phyloP scores from a whole-genome alignment of 1,139 yeast species.

The Candida neerlandica region DNA sequence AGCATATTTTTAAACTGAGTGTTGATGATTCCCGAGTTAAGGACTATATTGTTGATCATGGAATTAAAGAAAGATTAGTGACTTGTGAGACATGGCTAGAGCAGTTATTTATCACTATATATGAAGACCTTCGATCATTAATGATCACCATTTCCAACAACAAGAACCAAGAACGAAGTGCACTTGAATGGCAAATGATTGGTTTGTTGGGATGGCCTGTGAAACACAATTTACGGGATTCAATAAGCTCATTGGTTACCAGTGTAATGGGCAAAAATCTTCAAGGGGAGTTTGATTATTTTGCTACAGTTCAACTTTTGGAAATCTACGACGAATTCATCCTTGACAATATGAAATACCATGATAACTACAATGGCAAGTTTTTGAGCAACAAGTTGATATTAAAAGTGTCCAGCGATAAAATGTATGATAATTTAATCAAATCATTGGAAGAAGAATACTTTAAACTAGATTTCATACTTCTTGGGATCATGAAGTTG shows the following conservation, averaged over 20 bases:
- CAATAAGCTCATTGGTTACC: conserved; percentile 43
- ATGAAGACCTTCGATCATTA: conserved; percentile 40
- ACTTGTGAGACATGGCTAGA: conserved; percentile 44
- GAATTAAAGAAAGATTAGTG: conserved; percentile 12
- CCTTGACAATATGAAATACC: conserved; percentile 37
- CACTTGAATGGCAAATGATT: conserved; percentile 45
- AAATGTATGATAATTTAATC: conserved; percentile 27
- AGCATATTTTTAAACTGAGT: conserved; percentile 8
- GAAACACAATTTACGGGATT: conserved; percentile 41
- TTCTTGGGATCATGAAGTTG: conserved; percentile 36
- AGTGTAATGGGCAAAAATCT: conserved; percentile 37
- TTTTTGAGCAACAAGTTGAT: conserved; percentile 40
- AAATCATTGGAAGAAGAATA: conserved; percentile 30
- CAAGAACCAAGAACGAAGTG: conserved; percentile 39
- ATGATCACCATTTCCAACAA: conserved; percentile 29
- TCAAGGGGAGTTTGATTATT: conserved; percentile 43
- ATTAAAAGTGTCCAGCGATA: conserved; percentile 25
- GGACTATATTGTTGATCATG: conserved; percentile 25
- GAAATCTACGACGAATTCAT: conserved; percentile 46
- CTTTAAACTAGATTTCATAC: conserved; percentile 37
- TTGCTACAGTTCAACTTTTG: conserved; percentile 39
- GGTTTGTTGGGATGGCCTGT: conserved; percentile 47
- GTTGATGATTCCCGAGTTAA: neutral
- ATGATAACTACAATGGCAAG: conserved; percentile 32
- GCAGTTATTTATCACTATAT: conserved; percentile 38